phyloP scores from a whole-genome alignment of 2,329 filamentous ascomycete species.

The Alternaria burnsii region DNA sequence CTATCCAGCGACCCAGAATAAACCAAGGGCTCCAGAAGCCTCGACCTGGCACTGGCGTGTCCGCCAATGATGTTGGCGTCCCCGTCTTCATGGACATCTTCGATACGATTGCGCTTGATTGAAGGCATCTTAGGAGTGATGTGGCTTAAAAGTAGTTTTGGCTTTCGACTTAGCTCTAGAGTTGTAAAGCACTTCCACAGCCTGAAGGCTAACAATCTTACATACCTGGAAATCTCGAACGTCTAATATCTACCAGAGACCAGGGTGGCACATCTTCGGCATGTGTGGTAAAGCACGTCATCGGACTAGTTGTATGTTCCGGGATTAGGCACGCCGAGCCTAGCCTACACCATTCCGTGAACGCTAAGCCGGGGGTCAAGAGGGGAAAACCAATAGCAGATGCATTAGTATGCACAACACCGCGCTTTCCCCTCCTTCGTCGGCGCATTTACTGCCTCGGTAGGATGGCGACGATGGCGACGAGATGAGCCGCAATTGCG shows the following conservation, averaged over 20 bases:
- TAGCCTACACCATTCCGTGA: conserved; percentile 4
- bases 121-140: conserved; percentile 30
- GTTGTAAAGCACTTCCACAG: not conserved
- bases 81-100: conserved; percentile 13
- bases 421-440: conserved; percentile 7
- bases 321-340: conserved; percentile 11
- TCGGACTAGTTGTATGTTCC: conserved; percentile 11
- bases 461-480: conserved; percentile 12
- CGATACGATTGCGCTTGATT: conserved; percentile 24
- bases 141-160: not conserved
- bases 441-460: conserved; percentile 18
- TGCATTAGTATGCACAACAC: conserved; percentile 9
- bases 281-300: conserved; percentile 14
- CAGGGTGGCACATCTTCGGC: not conserved
- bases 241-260: conserved; percentile 4
- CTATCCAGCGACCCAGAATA: conserved; percentile 37
- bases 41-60: conserved; percentile 31
- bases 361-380: not conserved
- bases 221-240: conserved; percentile 1
- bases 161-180: not conserved
- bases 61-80: conserved; percentile 30
- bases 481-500: conserved; percentile 28
- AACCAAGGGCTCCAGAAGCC: conserved; percentile 29
- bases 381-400: conserved; percentile 5
- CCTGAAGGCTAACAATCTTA: not conserved